Evolutionary conservation across 495 filamentous ascomycete species (phyloP).

Genomic region (Podospora appendiculata): DNA sequence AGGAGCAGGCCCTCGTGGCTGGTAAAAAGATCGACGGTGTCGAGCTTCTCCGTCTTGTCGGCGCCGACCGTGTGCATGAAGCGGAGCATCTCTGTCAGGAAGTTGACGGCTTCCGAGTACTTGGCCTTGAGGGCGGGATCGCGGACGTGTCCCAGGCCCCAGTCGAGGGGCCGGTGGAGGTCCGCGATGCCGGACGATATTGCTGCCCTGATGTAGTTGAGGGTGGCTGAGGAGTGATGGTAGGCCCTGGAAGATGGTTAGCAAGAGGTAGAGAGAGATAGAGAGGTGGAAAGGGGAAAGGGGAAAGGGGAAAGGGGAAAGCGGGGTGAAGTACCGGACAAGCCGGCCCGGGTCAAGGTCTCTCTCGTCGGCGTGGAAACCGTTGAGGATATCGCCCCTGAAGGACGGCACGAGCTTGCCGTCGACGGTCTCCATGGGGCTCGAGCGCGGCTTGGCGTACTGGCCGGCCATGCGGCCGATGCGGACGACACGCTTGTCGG

Average conservation of each 20-base stretch:
- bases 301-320: no score
- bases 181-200: conserved; percentile 87
- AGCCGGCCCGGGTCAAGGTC: conserved; percentile 74
- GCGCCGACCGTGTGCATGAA: conserved; percentile 96
- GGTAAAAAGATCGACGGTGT: conserved; percentile 93
- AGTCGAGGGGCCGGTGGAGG: conserved; percentile 87
- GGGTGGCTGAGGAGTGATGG: conserved; percentile 86
- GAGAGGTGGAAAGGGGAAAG: no score
- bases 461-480: conserved; percentile 96
- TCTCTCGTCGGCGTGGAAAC: conserved; percentile 63
- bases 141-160: conserved; percentile 88
- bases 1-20: conserved; percentile 92
- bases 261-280: background rate
- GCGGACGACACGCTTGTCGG: conserved; percentile 86
- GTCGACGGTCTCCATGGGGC: conserved; percentile 73
- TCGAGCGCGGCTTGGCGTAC: conserved; percentile 91
- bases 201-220: conserved; percentile 84
- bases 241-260: conserved; percentile 56
- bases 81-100: conserved; percentile 81
- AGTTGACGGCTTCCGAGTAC: conserved; percentile 74
- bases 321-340: conserved; percentile 45
- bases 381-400: conserved; percentile 92
- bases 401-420: conserved; percentile 82
- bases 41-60: conserved; percentile 72
- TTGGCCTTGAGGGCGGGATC: conserved; percentile 73